Evolutionary conservation across 441 rosid species (phyloP).

Genomic region (Jatropha multifida): DNA sequence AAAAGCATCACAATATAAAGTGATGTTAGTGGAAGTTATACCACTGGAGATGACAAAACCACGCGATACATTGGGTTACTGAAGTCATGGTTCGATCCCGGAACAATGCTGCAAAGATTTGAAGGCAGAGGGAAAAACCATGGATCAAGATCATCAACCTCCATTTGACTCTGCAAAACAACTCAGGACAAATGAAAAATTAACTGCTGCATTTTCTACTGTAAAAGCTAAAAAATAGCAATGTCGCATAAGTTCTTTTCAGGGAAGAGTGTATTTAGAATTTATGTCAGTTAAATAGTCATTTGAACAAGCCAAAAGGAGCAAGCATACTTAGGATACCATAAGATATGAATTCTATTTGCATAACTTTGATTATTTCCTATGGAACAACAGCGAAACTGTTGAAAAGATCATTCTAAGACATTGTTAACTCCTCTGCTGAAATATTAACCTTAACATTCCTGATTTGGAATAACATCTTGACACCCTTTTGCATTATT

Average conservation of each 20-base stretch:
- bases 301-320: neutral
- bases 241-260: neutral
- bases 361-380: neutral
- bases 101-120: constrained; percentile 50
- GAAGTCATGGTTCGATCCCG: constrained; percentile 87
- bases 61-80: constrained; percentile 58
- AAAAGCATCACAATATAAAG: constrained; percentile 19
- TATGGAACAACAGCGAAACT: constrained; percentile 5
- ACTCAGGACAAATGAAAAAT: constrained; percentile 16
- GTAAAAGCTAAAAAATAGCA: neutral
- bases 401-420: neutral
- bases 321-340: neutral
- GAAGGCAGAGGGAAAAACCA: constrained; percentile 90
- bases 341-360: neutral
- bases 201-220: constrained; percentile 3
- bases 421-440: neutral
- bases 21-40: constrained; percentile 33
- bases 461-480: neutral
- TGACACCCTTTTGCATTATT: neutral
- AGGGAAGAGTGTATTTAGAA: neutral
- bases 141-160: constrained; percentile 61
- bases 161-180: constrained; percentile 45
- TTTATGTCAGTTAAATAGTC: neutral
- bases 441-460: neutral
- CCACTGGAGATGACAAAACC: constrained; percentile 94